Base-by-base conservation (phyloP, 164 flowering plant genomes). In the Vitis riparia region DNA sequence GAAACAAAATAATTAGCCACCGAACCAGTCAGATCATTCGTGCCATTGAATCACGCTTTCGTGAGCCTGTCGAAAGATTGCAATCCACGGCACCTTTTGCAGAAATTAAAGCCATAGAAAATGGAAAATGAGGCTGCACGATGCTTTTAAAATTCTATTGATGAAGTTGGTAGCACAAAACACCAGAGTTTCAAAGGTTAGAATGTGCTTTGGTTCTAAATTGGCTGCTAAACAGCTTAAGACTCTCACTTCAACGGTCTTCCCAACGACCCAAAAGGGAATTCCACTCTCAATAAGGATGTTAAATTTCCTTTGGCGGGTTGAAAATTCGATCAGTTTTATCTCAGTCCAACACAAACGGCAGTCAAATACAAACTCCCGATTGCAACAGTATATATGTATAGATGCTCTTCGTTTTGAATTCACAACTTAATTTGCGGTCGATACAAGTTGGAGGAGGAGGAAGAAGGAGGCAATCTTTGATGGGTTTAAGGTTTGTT, bases 191-290 rank as follows among this genome's bases (percentile, higher is more conserved):
- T 37, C 44, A 17, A 48, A 51, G 30, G 32, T 53, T 12, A 29
- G 44, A 66, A 27, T 53, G 2, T 53, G 13, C 14, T 17, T 32
- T n/a, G 57, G 37, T 62, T 69, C 72, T 55, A 69, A 69, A 15
- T 50, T 69, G 72, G 66, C 72, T 69, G 72, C 72, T 69, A 51
- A 37, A 1, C 66, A 63, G 37, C 66, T 48, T 48, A 32, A 4
- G 66, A 63, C 66, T 63, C 32, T 3, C 51, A 47, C 51, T 5
- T 62, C 51, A 62, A 62, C n/a, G 51, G 44, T 37, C 5, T 23
- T 3, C 44, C 44, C 7, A 37, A 37, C 44, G 7, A 37, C 5
- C 44, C 44, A 3, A 37, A 37, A 37, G 7, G 6, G 44, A 37
- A 37, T 37, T 37, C 44, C 44, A 2, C 44, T 37, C 44, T 37